Evolutionary conservation across 805 yeast genomes (phyloP), one percentile per base, ranked within the genome.

Genomic region (Ogataea siamensis): DNA sequence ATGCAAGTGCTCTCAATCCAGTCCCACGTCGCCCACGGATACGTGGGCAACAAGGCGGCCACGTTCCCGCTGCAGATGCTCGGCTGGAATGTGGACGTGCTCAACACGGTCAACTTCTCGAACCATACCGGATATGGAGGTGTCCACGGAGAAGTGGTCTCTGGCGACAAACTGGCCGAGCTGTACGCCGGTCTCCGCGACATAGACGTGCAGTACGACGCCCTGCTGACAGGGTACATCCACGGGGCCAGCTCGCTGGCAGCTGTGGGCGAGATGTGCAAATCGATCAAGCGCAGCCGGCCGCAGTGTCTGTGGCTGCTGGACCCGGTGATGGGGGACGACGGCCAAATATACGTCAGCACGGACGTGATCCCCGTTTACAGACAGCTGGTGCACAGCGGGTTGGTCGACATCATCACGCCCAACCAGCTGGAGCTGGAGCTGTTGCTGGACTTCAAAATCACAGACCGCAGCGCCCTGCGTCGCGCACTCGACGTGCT

Each of bases 371-470:
- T 84, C 5, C 82, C 94, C 0, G 73, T 72, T 4, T 80, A 82
- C 50, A 66, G 68, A 49, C 47, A 61, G 4, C 63, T 79, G 10
- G 54, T 81, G 19, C 47, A 57, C 13, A 49, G 51, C 27, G 76
- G 70, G 5, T 52, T 46, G 1, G 83, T 88, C 7, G 87, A 84
- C 49, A 64, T 87, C 7, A 76, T 86, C 11, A 89, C 97, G 0
- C 98, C 98, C 3, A 89, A 89, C 58, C 94, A 86, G 57, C 91
- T 83, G 59, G 98, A 89, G 57, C 71, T 83, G 12, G 96, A 88
- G 60, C 57, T 87, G 19, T 60, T 91, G 28, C 17, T 54, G 16
- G 61, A 50, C 10, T 54, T 63, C 37, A 67, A 67, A 36, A 72
- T 86, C 14, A 53, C 52, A 2, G 58, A 67, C 17, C 40, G 53